Percentiles rank a stretch among this genome's conserved stretches.
Conservation (phyloP, 441 rosid genomes). For the Arabidopsis lyrata region DNA sequence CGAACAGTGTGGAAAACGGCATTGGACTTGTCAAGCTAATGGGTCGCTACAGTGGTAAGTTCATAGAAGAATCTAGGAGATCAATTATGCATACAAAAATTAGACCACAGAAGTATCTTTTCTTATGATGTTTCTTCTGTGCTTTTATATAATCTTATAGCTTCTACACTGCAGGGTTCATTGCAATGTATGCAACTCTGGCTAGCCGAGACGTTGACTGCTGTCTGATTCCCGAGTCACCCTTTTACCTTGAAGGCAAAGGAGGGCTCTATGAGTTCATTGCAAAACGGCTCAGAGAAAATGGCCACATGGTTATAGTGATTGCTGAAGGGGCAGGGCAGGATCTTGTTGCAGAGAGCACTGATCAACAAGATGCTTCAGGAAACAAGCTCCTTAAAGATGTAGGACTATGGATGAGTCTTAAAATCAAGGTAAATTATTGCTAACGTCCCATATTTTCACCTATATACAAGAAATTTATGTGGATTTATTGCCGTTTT, state of each 20-base stretch:
- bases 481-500: not conserved
- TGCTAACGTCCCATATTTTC: not conserved
- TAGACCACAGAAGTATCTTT: slow-evolving; percentile 3
- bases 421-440: slow-evolving; percentile 59
- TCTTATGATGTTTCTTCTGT: slow-evolving; percentile 3
- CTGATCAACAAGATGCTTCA: slow-evolving; percentile 70
- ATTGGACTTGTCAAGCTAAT: slow-evolving; percentile 87
- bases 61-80: slow-evolving; percentile 24
- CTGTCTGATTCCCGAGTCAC: slow-evolving; percentile 90
- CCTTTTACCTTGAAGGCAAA: slow-evolving; percentile 79
- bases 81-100: not conserved
- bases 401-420: slow-evolving; percentile 74
- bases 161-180: slow-evolving; percentile 64
- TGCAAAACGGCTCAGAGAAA: slow-evolving; percentile 67
- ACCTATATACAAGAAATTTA: not conserved
- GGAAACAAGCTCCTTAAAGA: slow-evolving; percentile 83
- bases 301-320: slow-evolving; percentile 87
- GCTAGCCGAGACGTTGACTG: slow-evolving; percentile 90
- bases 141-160: slow-evolving; percentile 12
- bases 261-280: slow-evolving; percentile 79
- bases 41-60: slow-evolving; percentile 83
- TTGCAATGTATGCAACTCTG: slow-evolving; percentile 83
- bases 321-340: slow-evolving; percentile 89
- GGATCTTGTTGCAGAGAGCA: slow-evolving; percentile 66
- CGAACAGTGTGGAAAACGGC: slow-evolving; percentile 73